Evolutionary conservation across 129 eudicot genomes (phyloP), one percentile per base, ranked within the genome.

Genomic region (Silybum marianum): DNA sequence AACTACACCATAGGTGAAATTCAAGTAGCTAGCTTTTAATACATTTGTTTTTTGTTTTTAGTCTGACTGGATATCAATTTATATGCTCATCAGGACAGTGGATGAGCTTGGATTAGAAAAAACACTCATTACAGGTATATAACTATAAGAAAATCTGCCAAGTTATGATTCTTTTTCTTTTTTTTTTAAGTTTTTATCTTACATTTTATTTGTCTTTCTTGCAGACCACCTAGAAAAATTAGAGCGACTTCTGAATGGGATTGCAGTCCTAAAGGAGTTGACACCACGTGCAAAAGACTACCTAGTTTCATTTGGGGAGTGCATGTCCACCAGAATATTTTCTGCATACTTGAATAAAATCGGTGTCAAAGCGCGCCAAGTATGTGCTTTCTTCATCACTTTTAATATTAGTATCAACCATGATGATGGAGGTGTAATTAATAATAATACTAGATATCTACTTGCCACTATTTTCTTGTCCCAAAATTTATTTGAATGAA

Each of bases 321-420:
- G 99, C 90, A 90, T 96, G 92, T 96, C 99, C 46, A 96, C 99
- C 7, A 87, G 98, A 86, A 87, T 96, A 71, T 96, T 96, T 90
- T 89, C 99, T 3, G 93, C 93, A 3, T 93, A 91, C 83, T 78
- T 96, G 88, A 96, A 96, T 83, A 86, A 84, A 72, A 90, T 87
- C 54, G 97, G 97, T 69, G 91, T 83, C 22, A 96, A 89, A 84
- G 93, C 99, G 54, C 93, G 93, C 72, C 99, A 96, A 86, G 99
- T 96, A 88, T 80, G 94, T 83, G 42, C 6, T 72, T 72, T 78
- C 39, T 83, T 68, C 38, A 70, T 82, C 26, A 22, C 78, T 69
- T 69, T 44, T 44, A 10, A 12, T 65, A 21, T 54, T 54, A 16
- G 65, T 10, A 54, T 10, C 13, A 65, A 65, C 30, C 26, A 9